Conservation (phyloP, 2,329 filamentous ascomycete genomes). For the Ploettnerulaceae sp. region DNA sequence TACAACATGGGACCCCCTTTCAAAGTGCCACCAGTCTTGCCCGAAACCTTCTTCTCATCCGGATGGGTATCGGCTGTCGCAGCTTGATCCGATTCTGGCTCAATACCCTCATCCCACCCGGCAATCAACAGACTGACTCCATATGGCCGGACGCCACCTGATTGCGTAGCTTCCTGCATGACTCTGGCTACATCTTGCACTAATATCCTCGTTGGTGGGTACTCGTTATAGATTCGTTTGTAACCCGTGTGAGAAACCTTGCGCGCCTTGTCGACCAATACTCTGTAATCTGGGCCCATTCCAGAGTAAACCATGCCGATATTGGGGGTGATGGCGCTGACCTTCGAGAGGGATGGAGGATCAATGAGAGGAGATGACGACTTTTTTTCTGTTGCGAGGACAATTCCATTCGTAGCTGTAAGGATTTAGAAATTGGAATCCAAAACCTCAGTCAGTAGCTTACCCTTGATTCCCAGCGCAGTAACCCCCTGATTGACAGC, state of each 20-base stretch:
- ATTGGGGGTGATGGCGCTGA: conserved; percentile 96
- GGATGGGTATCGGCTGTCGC: conserved; percentile 50
- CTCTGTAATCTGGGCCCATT: conserved; percentile 98
- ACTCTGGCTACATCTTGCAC: conserved; percentile 96
- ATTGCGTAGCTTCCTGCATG: conserved; percentile 98
- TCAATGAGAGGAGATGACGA: conserved; percentile 97
- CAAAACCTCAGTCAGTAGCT: conserved; percentile 17
- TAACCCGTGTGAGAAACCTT: conserved; percentile 98
- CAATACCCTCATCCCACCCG: conserved; percentile 94
- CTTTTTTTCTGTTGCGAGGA: conserved; percentile 99
- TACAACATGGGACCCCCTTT: conserved; percentile 97
- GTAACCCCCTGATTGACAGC: conserved; percentile 99
- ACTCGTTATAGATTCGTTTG: conserved; percentile 99
- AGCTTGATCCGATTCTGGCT: conserved; percentile 70
- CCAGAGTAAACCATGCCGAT: conserved; percentile 99
- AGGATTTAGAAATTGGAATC: conserved; percentile 10
- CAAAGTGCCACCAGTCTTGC: conserved; percentile 90
- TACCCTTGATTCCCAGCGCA: conserved; percentile 96
- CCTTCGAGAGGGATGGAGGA: conserved; percentile 89
- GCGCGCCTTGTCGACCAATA: conserved; percentile 94
- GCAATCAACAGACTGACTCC: conserved; percentile 93
- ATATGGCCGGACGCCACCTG: conserved; percentile 93
- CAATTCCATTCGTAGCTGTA: conserved; percentile 93
- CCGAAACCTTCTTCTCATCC: conserved; percentile 67
- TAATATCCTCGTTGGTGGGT: conserved; percentile 98